Conservation (phyloP, 2,329 filamentous ascomycete genomes). For the Fusarium brevicatenulatum region DNA sequence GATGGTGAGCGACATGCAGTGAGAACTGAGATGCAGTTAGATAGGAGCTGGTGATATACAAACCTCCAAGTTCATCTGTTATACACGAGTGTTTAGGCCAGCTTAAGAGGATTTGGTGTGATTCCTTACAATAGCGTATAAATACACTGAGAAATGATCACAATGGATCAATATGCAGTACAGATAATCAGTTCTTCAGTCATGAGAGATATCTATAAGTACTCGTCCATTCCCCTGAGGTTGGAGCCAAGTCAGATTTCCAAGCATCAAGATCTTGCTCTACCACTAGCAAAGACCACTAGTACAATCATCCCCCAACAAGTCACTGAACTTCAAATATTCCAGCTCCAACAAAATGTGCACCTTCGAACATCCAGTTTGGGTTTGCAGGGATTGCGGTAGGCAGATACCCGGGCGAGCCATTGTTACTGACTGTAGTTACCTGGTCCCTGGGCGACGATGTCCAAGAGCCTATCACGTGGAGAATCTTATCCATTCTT, state of each 20-base stretch:
- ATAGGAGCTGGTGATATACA: no score
- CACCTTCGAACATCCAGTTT: neutral
- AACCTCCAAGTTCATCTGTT: no score
- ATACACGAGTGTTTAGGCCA: neutral
- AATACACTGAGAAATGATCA: rapidly evolving
- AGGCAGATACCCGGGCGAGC: neutral
- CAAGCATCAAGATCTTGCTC: no score
- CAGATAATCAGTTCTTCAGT: rapidly evolving
- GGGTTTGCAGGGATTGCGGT: neutral
- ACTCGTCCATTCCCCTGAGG: rapidly evolving
- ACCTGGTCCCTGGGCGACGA: neutral
- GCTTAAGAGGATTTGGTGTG: neutral
- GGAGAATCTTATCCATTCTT: neutral
- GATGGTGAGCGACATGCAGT: no score
- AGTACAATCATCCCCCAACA: neutral
- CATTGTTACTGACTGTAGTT: neutral
- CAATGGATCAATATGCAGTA: rapidly evolving
- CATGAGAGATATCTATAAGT: neutral
- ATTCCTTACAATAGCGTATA: neutral
- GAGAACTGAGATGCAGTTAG: neutral
- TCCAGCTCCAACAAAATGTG: rapidly evolving
- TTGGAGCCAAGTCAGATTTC: rapidly evolving
- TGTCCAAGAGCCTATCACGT: neutral
- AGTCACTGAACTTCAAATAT: rapidly evolving
- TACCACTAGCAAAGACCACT: neutral